phyloP scores from a whole-genome alignment of 208 protist species.

The Acanthamoeba triangularis region DNA sequence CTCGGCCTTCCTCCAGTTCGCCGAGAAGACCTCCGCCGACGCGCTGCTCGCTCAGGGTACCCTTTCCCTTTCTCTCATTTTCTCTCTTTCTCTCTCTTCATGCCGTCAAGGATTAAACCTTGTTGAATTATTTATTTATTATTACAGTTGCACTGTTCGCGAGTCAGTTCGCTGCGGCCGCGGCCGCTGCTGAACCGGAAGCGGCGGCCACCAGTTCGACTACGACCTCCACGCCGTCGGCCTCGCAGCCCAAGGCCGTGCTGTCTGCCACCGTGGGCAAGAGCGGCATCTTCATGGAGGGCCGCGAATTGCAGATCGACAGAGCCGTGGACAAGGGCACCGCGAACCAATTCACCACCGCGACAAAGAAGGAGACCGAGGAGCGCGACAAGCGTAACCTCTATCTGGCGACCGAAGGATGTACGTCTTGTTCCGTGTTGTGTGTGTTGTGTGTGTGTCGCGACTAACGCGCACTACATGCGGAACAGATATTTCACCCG shows the following conservation, averaged over 20 bases:
- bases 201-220: neutral
- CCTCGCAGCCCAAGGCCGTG: neutral
- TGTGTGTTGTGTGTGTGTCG: neutral
- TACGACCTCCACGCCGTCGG: neutral
- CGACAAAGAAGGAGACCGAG: conserved; percentile 20
- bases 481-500: neutral
- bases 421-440: neutral
- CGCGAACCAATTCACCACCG: neutral
- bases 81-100: neutral
- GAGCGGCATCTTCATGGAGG: conserved; percentile 66
- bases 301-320: conserved; percentile 47
- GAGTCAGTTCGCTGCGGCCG: conserved; percentile 16
- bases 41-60: neutral
- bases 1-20: conserved; percentile 52
- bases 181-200: neutral
- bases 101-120: neutral
- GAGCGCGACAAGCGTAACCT: conserved; percentile 62
- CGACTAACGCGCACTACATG: neutral
- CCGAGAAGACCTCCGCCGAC: conserved; percentile 10
- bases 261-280: neutral
- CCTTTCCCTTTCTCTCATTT: neutral
- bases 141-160: neutral
- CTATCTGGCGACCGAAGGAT: conserved; percentile 47
- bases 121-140: neutral
- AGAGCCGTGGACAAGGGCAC: conserved; percentile 19